phyloP scores from a whole-genome alignment of 192 early-diverging fungal species.

The Backusella tarrabulga region DNA sequence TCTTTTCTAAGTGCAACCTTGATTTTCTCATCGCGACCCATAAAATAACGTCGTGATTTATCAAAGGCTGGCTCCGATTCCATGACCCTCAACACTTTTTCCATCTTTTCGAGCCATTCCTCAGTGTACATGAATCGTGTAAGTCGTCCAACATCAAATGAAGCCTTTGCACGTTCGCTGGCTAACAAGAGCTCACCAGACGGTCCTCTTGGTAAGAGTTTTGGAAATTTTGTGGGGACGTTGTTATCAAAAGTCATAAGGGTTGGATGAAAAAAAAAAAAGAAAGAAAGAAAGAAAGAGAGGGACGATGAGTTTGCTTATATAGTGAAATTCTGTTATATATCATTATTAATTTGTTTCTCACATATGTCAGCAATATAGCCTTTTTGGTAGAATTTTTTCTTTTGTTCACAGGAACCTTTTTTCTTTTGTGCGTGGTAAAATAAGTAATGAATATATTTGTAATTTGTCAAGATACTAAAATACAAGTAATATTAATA shows the following conservation, averaged over 20 bases:
- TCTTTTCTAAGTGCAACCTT: conserved; percentile 58
- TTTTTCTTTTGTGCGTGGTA: not conserved
- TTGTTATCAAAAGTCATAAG: conserved; percentile 23
- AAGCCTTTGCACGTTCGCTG: conserved; percentile 64
- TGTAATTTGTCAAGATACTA: too few species aligned
- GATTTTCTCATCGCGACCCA: conserved; percentile 69
- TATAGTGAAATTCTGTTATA: not conserved
- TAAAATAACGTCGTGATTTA: conserved; percentile 66
- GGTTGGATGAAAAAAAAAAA: not conserved
- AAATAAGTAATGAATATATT: not conserved
- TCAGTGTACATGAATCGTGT: conserved; percentile 64
- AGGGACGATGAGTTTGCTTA: not conserved
- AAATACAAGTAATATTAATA: too few species aligned
- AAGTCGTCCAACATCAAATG: conserved; percentile 65
- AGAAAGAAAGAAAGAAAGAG: not conserved
- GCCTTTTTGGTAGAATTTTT: not conserved
- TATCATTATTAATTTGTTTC: not conserved
- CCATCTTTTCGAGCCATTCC: conserved; percentile 54
- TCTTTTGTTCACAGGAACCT: not conserved
- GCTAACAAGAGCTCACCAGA: conserved; percentile 52
- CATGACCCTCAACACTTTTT: conserved; percentile 59
- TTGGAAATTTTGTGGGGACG: conserved; percentile 40
- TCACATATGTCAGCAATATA: conserved; percentile 1
- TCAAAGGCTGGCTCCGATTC: conserved; percentile 72
- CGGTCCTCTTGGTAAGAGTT: conserved; percentile 45